Conservation (phyloP, 73 alveolate genomes). For the Paramecium bursaria region DNA sequence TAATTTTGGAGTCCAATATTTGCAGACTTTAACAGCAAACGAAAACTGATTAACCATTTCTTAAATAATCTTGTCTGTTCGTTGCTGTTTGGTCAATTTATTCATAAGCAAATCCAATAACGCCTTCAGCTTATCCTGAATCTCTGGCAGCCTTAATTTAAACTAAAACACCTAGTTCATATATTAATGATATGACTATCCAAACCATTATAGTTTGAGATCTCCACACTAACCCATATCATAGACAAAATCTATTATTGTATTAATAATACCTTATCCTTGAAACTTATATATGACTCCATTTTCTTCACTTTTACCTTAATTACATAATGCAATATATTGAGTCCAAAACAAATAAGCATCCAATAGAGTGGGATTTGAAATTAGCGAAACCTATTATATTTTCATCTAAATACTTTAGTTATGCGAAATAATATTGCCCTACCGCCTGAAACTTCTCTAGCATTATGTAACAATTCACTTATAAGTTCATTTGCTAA, state of each 20-base stretch:
- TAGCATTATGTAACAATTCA: neutral
- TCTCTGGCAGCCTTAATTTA: neutral
- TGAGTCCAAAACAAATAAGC: slow-evolving; percentile 54
- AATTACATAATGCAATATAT: slow-evolving; percentile 22
- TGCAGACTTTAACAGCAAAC: too few species aligned
- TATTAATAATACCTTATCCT: slow-evolving; percentile 8
- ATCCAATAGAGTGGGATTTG: slow-evolving; percentile 27
- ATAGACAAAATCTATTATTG: neutral
- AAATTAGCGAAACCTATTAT: slow-evolving; percentile 26
- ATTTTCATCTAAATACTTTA: neutral
- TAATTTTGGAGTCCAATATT: neutral
- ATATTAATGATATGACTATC: neutral
- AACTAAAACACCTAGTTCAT: neutral
- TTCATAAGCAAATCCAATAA: neutral
- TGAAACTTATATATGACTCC: neutral
- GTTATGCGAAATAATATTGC: slow-evolving; percentile 16
- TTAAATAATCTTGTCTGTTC: too few species aligned
- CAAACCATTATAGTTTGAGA: slow-evolving; percentile 51
- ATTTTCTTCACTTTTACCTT: slow-evolving; percentile 18
- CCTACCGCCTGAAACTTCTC: neutral
- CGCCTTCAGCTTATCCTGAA: slow-evolving; percentile 5
- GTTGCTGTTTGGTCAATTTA: too few species aligned
- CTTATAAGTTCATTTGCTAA: neutral
- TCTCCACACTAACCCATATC: slow-evolving; percentile 36
- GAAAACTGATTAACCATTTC: too few species aligned